Evolutionary conservation across 2,329 filamentous ascomycete species (phyloP), one percentile per base, ranked within the genome.

Genomic region (Colletotrichum endophyticum): DNA sequence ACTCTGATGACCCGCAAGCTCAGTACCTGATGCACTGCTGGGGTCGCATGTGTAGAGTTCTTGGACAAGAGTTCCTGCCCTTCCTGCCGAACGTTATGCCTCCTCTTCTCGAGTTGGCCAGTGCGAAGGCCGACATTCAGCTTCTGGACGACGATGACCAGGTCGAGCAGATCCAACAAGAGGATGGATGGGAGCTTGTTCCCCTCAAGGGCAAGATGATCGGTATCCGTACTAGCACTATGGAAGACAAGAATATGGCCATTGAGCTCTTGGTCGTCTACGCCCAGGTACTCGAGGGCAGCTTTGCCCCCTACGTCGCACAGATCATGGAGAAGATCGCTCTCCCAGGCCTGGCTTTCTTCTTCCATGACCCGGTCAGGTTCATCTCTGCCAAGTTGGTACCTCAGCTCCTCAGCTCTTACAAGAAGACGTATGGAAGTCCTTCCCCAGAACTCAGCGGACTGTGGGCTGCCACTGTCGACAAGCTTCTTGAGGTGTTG

Each of bases 171-270:
- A 93, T 98, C 77, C 95, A 98, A 84, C 95, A 97, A 81, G 96
- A 99, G 81, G 96, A 98, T 73, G 96, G 96, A 59, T 99, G 97
- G 97, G 97, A 99, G 85, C 90, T 99, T 79, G 96, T 99, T 19
- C 97, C 97, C 11, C 91, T 99, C 72, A 98, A 98, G 87, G 97
- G 97, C 79, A 99, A 99, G 88, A 95, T 98, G 85, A 98, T 99
- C 82, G 97, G 97, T 79, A 99, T 99, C 87, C 96, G 96, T 87
- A 99, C 97, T 9, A 98, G 95, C 84, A 95, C 95, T 12, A 93
- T 99, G 85, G 97, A 99, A 81, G 97, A 99, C 87, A 99, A 99
- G 89, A 96, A 99, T 85, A 98, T 98, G 91, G 97, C 97, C n/a
- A 99, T 99, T 79, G 97, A 99, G 86, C 92, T 99, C 70, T 94